phyloP scores from a whole-genome alignment of 2,329 filamentous ascomycete genomes.

The Talaromyces sp. region DNA sequence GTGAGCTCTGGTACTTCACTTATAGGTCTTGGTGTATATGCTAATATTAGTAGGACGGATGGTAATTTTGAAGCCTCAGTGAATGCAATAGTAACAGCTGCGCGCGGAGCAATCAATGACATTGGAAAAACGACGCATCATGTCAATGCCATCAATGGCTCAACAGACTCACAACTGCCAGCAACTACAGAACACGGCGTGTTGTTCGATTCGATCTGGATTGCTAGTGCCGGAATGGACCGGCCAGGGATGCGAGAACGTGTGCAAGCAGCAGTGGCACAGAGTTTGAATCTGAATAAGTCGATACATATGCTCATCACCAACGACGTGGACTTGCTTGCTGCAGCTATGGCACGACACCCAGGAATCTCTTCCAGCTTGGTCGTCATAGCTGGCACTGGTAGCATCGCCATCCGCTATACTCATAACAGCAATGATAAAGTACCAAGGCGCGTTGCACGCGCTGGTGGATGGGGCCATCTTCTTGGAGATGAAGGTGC shows the following conservation, averaged over 20 bases:
- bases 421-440: constrained; percentile 18
- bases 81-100: constrained; percentile 27
- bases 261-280: constrained; percentile 30
- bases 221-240: constrained; percentile 45
- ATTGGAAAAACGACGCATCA: not conserved
- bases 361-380: constrained; percentile 25
- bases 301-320: constrained; percentile 32
- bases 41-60: constrained; percentile 24
- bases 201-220: constrained; percentile 37
- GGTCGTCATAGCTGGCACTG: constrained; percentile 47
- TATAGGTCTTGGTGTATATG: not conserved
- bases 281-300: constrained; percentile 30
- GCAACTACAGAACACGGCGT: not conserved
- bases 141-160: constrained; percentile 1
- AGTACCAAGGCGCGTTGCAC: constrained; percentile 31
- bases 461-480: constrained; percentile 47
- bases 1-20: constrained; percentile 25
- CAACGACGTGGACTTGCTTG: constrained; percentile 44
- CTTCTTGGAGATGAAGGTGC: constrained; percentile 48
- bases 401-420: constrained; percentile 46
- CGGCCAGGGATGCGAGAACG: constrained; percentile 31
- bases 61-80: constrained; percentile 28
- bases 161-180: not conserved
- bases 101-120: constrained; percentile 22
- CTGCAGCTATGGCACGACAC: constrained; percentile 27